phyloP scores from a whole-genome alignment of 768 basidiomycete genomes.

The Gymnopilus junonius region DNA sequence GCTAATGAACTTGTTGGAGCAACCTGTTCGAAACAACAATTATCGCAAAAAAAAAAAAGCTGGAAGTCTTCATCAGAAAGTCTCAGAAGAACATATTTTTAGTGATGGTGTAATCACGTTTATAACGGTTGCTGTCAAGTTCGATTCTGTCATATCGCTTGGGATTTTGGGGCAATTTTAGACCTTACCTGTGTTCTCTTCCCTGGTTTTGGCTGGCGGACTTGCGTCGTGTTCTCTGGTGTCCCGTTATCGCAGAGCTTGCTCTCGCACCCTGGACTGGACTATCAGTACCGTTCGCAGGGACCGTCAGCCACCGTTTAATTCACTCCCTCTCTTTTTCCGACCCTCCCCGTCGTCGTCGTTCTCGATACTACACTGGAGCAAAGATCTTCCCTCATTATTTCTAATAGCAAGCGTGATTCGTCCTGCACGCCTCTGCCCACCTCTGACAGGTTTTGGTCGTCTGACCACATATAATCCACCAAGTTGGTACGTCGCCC shows the following conservation, averaged over 20 bases:
- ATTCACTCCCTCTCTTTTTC: neutral
- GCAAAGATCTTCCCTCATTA: neutral
- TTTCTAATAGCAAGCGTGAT: neutral
- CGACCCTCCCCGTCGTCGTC: neutral
- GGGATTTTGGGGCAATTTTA: constrained; percentile 12
- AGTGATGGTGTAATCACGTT: constrained; percentile 14
- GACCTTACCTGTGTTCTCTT: constrained; percentile 15
- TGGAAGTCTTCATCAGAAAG: constrained; percentile 7
- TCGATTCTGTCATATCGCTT: constrained; percentile 7
- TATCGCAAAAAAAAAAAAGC: neutral
- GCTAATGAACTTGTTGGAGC: neutral
- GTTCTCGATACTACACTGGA: neutral
- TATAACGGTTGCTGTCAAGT: constrained; percentile 1
- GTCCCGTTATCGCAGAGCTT: constrained; percentile 3
- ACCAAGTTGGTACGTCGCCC: neutral
- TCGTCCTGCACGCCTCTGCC: neutral
- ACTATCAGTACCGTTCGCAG: constrained; percentile 1
- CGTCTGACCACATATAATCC: neutral
- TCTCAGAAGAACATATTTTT: neutral
- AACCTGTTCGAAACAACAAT: neutral
- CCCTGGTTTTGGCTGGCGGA: constrained; percentile 16
- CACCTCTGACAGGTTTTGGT: neutral
- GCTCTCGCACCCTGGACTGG: constrained; percentile 8
- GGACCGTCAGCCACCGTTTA: constrained; percentile 9
- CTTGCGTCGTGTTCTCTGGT: constrained; percentile 17